These are phyloP conservation scores for Haberlea rhodopensis DNA, from an alignment of 257 asterid genomes.

Conservation along the genomic window DNA sequence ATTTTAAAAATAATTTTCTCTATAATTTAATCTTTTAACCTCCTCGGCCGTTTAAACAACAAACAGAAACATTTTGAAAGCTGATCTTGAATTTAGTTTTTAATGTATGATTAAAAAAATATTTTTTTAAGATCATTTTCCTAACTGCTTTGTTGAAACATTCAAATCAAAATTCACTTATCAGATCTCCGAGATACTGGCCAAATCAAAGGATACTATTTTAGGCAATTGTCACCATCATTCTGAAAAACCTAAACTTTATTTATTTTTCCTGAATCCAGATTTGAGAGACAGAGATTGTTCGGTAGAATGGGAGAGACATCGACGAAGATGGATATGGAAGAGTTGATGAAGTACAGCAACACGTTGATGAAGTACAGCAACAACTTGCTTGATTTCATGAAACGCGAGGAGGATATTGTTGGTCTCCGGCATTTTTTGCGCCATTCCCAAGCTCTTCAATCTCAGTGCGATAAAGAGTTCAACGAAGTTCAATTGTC, in stretches of 20 bases:
- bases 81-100: too few relatives aligned
- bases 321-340: conserved; percentile 40
- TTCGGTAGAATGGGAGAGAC: conserved; percentile 34
- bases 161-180: too few relatives aligned
- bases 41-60: too few relatives aligned
- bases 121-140: too few relatives aligned
- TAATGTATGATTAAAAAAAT: too few relatives aligned
- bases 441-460: conserved; percentile 31
- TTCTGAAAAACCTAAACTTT: neutral
- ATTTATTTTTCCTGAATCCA: neutral
- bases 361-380: conserved; percentile 31
- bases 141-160: too few relatives aligned
- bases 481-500: conserved; percentile 15
- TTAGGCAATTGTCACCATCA: too few relatives aligned
- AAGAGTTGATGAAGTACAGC: conserved; percentile 35
- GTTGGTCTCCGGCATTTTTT: conserved; percentile 27
- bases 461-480: conserved; percentile 31
- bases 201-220: too few relatives aligned
- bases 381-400: conserved; percentile 31
- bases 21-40: too few relatives aligned
- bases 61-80: too few relatives aligned
- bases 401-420: conserved; percentile 30
- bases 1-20: too few relatives aligned
- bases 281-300: neutral
- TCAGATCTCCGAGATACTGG: too few relatives aligned